Base-by-base conservation (phyloP, 371 early-diverging fungal genomes). In the Actinomucor elegans region DNA sequence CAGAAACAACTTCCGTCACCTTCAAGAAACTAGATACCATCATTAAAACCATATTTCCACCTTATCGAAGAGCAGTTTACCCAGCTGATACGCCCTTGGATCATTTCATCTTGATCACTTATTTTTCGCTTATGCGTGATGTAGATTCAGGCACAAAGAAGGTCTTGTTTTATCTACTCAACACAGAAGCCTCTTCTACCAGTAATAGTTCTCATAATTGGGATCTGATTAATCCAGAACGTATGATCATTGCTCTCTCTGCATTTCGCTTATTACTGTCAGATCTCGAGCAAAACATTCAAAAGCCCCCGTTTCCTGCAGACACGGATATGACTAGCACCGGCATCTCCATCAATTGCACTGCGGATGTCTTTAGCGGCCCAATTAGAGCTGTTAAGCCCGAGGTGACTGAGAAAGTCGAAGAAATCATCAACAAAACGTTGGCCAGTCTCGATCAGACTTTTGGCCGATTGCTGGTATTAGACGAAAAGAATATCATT, bases 91-190 rank as follows among this genome's bases (percentile, higher is more conserved):
- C 84, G 11, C 77, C 84, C 15, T 62, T 89, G 23, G 86, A 90
- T 33, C 80, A 87, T 14, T 90, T 92, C 65, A 86, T 92, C 11
- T 86, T 90, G 20, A 83, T 95, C 32, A 79, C 91, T 4, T 89
- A 89, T 42, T 92, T 89, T 73, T 80, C 91, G 6, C 75, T 90
- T 15, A 84, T 88, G 60, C 80, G 86, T 15, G 89, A 91, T 59
- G 76, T 89, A 10, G 96, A 94, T 23, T 89, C 89, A 58, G 86
- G 86, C 7, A 79, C 88, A 34, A 89, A 87, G 41, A 86, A 86
- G 44, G 69, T 92, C 27, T 61, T 93, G 9, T 79, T 76, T 26
- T 68, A 73, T 24, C 62, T 96, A 40, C 69, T 96, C 21, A 89
- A 85, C 46, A 62, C 81, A 26, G 90, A 75, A 3, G 54, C 59